phyloP scores from a whole-genome alignment of 2,329 filamentous ascomycete genomes.

The Talaromyces sp. region DNA sequence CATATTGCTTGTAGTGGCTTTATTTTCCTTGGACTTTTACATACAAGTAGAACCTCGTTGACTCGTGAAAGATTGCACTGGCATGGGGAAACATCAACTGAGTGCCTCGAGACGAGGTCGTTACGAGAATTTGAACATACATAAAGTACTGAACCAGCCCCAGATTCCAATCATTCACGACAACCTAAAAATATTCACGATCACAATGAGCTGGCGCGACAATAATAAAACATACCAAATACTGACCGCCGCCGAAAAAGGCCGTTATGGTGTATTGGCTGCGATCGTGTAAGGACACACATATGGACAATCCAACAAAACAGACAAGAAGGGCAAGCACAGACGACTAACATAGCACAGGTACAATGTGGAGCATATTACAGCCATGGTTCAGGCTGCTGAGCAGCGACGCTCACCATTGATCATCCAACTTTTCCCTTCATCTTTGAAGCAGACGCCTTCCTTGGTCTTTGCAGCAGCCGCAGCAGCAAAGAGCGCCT shows the following conservation, averaged over 20 bases:
- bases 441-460: slow-evolving; percentile 61
- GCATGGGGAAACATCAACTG: too few species aligned
- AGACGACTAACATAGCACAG: slow-evolving; percentile 31
- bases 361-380: slow-evolving; percentile 69
- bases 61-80: too few species aligned
- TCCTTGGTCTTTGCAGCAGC: slow-evolving; percentile 57
- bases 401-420: slow-evolving; percentile 65
- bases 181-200: too few species aligned
- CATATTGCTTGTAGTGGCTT: too few species aligned
- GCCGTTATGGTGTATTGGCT: slow-evolving; percentile 21
- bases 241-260: slow-evolving; percentile 16
- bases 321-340: neutral
- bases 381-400: slow-evolving; percentile 66
- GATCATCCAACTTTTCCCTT: slow-evolving; percentile 71
- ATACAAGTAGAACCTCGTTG: too few species aligned
- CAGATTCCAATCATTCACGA: too few species aligned
- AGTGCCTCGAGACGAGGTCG: too few species aligned
- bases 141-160: too few species aligned
- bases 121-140: too few species aligned
- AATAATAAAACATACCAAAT: slow-evolving; percentile 19
- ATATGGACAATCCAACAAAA: neutral
- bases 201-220: neutral
- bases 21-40: too few species aligned
- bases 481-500: slow-evolving; percentile 55
- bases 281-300: slow-evolving; percentile 19